Percentiles rank a stretch among this genome's conserved stretches.
Conservation (phyloP, 1,284 basidiomycete species). For the Agaricales sp. region DNA sequence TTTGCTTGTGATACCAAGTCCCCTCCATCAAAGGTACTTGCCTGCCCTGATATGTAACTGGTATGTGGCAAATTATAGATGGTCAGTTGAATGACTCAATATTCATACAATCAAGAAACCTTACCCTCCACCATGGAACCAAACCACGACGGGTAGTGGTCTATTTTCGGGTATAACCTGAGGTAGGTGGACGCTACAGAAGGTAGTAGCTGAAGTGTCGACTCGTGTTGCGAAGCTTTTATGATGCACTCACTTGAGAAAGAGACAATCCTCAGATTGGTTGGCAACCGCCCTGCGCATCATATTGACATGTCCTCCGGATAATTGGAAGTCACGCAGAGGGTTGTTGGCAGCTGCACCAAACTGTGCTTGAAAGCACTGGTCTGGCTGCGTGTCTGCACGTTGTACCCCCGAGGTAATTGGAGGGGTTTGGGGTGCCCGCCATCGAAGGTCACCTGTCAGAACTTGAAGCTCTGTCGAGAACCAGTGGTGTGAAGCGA, state of each 20-base stretch:
- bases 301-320: background rate
- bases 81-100: background rate
- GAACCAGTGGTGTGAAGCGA: background rate
- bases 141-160: slow-evolving; percentile 10
- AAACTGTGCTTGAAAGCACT: slow-evolving; percentile 2
- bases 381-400: slow-evolving; percentile 3
- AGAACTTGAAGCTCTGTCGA: background rate
- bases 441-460: slow-evolving; percentile 8
- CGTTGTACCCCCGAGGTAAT: slow-evolving; percentile 6
- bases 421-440: slow-evolving; percentile 9
- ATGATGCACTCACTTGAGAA: slow-evolving; percentile 7
- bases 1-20: background rate
- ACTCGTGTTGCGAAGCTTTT: no score
- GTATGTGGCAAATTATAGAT: background rate
- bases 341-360: background rate
- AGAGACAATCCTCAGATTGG: slow-evolving; percentile 11
- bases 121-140: slow-evolving; percentile 12
- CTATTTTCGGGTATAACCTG: no score
- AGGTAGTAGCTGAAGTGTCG: no score
- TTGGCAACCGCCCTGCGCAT: no score
- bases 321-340: background rate
- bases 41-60: background rate
- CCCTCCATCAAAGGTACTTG: background rate
- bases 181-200: no score
- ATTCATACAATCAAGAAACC: background rate